Conservation (phyloP, 345 rosid species). For the Populus nigra region DNA sequence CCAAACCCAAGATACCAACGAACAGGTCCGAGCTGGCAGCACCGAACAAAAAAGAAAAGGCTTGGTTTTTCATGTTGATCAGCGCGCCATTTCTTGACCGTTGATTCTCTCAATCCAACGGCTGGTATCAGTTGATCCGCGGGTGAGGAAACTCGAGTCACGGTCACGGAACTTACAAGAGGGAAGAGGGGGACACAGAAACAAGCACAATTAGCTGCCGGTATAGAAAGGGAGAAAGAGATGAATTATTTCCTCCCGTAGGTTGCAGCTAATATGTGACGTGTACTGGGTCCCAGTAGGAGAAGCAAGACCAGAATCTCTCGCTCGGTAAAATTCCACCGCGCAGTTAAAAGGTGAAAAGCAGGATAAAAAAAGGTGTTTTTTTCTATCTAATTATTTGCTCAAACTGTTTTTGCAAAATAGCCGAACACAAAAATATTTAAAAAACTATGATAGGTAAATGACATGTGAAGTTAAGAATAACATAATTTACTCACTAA, state of each 20-base stretch:
- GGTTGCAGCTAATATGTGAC: slow-evolving; percentile 47
- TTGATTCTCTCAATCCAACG: slow-evolving; percentile 24
- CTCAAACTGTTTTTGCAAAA: too few relatives aligned
- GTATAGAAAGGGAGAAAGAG: slow-evolving; percentile 23
- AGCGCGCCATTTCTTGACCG: slow-evolving; percentile 37
- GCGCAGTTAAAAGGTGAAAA: slow-evolving; percentile 23
- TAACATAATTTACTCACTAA: too few relatives aligned
- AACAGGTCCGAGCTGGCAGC: slow-evolving; percentile 70
- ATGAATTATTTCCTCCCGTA: slow-evolving; percentile 42
- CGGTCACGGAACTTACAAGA: slow-evolving; percentile 84
- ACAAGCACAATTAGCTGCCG: slow-evolving; percentile 38
- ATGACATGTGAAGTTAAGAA: too few relatives aligned
- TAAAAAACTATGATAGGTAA: too few relatives aligned
- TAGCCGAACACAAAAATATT: too few relatives aligned
- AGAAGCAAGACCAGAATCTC: not conserved
- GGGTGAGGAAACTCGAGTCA: slow-evolving; percentile 37
- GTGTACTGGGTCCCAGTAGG: slow-evolving; percentile 42
- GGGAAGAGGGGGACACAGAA: slow-evolving; percentile 53
- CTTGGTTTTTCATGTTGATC: slow-evolving; percentile 20
- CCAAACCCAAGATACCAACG: slow-evolving; percentile 23
- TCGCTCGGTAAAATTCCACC: slow-evolving; percentile 41
- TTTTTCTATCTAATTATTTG: too few relatives aligned
- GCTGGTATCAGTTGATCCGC: slow-evolving; percentile 17
- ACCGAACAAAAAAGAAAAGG: slow-evolving; percentile 39
- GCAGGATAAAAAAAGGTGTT: not conserved